phyloP scores from a whole-genome alignment of 2,329 filamentous ascomycete genomes.

The Neofusicoccum sp. region DNA sequence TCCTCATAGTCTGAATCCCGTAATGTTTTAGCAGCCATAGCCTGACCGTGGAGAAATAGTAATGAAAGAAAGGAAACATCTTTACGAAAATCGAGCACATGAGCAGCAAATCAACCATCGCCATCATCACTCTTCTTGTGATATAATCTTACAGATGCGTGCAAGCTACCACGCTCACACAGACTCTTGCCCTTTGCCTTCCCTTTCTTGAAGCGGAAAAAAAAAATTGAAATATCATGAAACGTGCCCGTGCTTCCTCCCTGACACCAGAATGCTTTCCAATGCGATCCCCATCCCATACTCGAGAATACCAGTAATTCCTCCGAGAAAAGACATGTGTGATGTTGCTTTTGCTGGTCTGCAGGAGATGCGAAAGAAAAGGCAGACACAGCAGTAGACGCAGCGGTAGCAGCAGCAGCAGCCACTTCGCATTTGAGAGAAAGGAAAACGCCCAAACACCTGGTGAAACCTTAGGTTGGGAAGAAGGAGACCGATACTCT shows the following conservation, averaged over 20 bases:
- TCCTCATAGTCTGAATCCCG: neutral
- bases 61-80: neutral
- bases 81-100: too few relatives aligned
- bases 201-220: neutral
- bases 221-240: neutral
- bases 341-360: neutral
- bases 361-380: neutral
- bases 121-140: too few relatives aligned
- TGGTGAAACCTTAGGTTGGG: neutral
- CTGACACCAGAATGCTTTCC: neutral
- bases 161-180: neutral
- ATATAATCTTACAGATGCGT: slow-evolving; percentile 2
- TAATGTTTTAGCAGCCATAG: neutral
- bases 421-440: neutral
- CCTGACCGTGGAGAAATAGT: neutral
- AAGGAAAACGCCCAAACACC: slow-evolving; percentile 5
- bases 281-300: neutral
- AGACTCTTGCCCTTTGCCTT: neutral
- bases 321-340: neutral
- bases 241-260: neutral
- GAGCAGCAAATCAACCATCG: too few relatives aligned
- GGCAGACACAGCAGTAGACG: neutral
- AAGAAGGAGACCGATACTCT: neutral
- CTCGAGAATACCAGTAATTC: neutral
- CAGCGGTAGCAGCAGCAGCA: neutral